Evolutionary conservation across 2,329 filamentous ascomycete species (phyloP).

Genomic region (Beauveria medogensis): DNA sequence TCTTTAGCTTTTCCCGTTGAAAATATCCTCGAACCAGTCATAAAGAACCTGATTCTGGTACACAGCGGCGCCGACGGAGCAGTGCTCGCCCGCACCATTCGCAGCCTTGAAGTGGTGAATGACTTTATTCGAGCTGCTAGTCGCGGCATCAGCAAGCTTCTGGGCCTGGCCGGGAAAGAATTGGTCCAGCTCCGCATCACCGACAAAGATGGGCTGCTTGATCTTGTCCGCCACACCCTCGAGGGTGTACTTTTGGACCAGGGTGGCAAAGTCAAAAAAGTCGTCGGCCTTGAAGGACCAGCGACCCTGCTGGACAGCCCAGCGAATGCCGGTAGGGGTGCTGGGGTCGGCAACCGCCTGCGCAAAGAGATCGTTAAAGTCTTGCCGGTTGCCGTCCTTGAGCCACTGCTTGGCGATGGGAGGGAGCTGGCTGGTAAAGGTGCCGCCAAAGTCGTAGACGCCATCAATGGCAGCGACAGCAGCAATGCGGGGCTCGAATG

Average conservation of each 20-base stretch:
- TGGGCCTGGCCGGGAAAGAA: conserved; percentile 13
- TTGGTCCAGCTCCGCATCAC: conserved; percentile 16
- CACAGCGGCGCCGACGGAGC: conserved; percentile 4
- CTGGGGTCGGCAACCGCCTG: neutral
- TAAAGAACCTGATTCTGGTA: conserved; percentile 6
- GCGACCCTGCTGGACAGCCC: conserved; percentile 20
- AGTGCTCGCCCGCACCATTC: conserved; percentile 11
- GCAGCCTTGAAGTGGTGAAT: neutral
- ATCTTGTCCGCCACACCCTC: conserved; percentile 16
- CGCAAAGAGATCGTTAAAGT: conserved; percentile 16
- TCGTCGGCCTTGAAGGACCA: conserved; percentile 21
- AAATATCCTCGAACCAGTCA: conserved; percentile 9
- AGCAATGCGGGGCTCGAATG: conserved; percentile 35
- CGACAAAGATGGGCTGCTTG: conserved; percentile 17
- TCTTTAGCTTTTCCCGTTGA: neutral
- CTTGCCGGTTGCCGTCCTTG: conserved; percentile 12
- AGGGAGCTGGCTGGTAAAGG: conserved; percentile 8
- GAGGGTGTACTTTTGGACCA: conserved; percentile 14
- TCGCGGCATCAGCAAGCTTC: neutral
- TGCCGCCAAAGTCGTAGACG: conserved; percentile 23
- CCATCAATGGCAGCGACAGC: conserved; percentile 33
- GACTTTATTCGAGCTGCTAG: conserved; percentile 4
- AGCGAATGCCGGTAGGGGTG: conserved; percentile 14
- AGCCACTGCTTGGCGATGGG: conserved; percentile 9
- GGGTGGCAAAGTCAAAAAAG: conserved; percentile 16